A percentile compares a stretch with the other conserved stretches of the same genome.
phyloP scores from a whole-genome alignment of 257 asterid genomes.

The Forsythia suspensa region DNA sequence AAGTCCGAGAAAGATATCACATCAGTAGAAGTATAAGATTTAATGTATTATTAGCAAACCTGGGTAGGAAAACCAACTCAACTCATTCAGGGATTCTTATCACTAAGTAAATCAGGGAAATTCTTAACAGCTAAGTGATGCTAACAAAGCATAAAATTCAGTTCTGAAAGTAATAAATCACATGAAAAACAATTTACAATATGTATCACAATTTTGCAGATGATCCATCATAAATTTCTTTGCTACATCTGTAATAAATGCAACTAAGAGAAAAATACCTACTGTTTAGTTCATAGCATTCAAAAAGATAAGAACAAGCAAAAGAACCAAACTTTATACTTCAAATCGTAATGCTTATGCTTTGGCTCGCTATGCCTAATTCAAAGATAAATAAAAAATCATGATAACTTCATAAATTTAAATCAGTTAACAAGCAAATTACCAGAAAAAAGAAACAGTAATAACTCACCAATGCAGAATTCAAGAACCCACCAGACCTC shows the following conservation, averaged over 20 bases:
- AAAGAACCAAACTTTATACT: conserved; percentile 14
- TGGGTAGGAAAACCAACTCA: background rate
- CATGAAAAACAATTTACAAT: background rate
- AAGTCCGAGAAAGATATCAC: background rate
- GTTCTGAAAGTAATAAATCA: background rate
- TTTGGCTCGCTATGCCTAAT: background rate
- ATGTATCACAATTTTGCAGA: background rate
- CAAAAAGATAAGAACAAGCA: background rate
- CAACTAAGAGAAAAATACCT: background rate
- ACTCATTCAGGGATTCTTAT: background rate
- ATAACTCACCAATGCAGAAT: conserved; percentile 89
- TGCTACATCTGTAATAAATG: background rate
- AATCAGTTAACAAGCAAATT: conserved; percentile 7
- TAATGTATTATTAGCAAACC: background rate
- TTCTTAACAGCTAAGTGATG: background rate
- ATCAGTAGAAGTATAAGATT: background rate
- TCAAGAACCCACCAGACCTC: conserved; percentile 95
- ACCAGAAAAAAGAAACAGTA: conserved; percentile 5
- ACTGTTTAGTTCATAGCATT: conserved; percentile 13
- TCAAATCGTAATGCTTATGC: background rate
- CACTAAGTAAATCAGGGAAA: background rate
- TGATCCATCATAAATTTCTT: background rate
- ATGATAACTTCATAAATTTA: background rate
- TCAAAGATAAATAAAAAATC: background rate
- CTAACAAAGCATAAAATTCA: background rate